These are phyloP conservation scores for Suhomyces tanzawaensis DNA, from an alignment of 805 yeast genomes.

Conservation along the genomic window DNA sequence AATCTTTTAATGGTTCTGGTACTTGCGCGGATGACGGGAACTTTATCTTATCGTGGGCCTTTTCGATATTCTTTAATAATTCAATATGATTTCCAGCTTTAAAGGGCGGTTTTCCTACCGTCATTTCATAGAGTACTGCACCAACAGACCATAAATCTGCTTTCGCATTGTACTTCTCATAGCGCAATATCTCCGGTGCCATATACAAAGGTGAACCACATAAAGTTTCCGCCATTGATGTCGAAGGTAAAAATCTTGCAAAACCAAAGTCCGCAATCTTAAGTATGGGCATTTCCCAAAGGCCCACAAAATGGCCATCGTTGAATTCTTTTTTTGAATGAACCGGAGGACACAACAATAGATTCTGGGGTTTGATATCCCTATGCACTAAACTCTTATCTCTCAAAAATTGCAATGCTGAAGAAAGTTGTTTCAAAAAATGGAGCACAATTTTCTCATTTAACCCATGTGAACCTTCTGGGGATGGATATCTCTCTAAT, in stretches of 20 bases:
- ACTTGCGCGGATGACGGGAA: constrained; percentile 71
- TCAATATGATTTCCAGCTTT: constrained; percentile 92
- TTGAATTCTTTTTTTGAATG: constrained; percentile 61
- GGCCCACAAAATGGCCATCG: constrained; percentile 62
- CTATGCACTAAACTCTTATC: constrained; percentile 86
- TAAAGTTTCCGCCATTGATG: constrained; percentile 92
- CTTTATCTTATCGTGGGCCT: constrained; percentile 69
- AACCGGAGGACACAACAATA: constrained; percentile 77
- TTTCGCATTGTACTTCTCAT: constrained; percentile 94
- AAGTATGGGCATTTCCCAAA: constrained; percentile 84
- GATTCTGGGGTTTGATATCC: constrained; percentile 92
- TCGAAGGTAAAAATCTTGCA: constrained; percentile 89
- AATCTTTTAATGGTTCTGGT: constrained; percentile 60
- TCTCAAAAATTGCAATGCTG: constrained; percentile 80
- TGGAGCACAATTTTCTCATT: constrained; percentile 77
- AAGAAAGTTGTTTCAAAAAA: constrained; percentile 80
- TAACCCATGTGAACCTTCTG: constrained; percentile 72
- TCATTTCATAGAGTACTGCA: constrained; percentile 93
- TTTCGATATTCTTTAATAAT: constrained; percentile 79
- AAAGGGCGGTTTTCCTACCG: constrained; percentile 95
- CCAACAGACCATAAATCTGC: constrained; percentile 99
- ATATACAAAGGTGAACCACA: constrained; percentile 97
- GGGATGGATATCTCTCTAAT: constrained; percentile 80
- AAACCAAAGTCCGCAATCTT: constrained; percentile 98
- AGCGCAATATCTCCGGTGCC: constrained; percentile 96